Percentiles rank a stretch among this genome's conserved stretches.
These are phyloP conservation scores for Rhodotorula sp. DNA, from an alignment of 1,284 basidiomycete genomes.

Conservation along the genomic window DNA sequence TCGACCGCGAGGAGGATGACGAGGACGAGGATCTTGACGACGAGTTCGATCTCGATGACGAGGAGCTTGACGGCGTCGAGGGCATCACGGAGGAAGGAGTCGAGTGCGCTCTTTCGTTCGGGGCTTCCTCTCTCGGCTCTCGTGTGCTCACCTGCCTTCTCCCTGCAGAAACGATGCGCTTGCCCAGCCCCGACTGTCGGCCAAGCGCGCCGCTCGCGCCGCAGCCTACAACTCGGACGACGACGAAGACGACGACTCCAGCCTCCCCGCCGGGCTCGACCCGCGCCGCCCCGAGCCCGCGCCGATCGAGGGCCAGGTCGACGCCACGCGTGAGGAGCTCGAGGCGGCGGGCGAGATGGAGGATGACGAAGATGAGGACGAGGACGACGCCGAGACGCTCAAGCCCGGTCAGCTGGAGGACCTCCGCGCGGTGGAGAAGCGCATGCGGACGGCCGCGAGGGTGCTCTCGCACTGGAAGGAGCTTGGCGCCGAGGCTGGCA, in stretches of 20 bases:
- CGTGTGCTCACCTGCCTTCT: not conserved
- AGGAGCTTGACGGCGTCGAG: slow-evolving; percentile 31
- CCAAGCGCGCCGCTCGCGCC: slow-evolving; percentile 34
- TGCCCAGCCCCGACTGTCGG: slow-evolving; percentile 7
- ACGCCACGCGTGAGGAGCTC: slow-evolving; percentile 38
- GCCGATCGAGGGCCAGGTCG: slow-evolving; percentile 33
- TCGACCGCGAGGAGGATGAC: slow-evolving; percentile 42
- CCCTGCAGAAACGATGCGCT: not conserved
- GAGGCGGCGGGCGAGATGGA: slow-evolving; percentile 38
- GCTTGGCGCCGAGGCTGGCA: slow-evolving; percentile 65
- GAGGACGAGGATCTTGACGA: slow-evolving; percentile 53
- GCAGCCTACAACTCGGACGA: slow-evolving; percentile 40
- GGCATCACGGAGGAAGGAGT: slow-evolving; percentile 26
- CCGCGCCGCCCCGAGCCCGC: slow-evolving; percentile 25
- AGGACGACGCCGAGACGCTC: slow-evolving; percentile 64
- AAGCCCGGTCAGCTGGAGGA: slow-evolving; percentile 74
- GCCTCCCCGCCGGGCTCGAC: slow-evolving; percentile 30
- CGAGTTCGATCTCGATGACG: slow-evolving; percentile 50
- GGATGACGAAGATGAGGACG: slow-evolving; percentile 41
- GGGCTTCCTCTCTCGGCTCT: not conserved
- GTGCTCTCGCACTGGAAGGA: slow-evolving; percentile 74
- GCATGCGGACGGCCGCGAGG: slow-evolving; percentile 84
- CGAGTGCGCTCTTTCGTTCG: slow-evolving; percentile 7
- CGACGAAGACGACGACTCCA: slow-evolving; percentile 23
- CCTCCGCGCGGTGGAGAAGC: slow-evolving; percentile 77